Base-by-base conservation (phyloP, 495 filamentous ascomycete genomes). In the Neohortaea acidophila region DNA sequence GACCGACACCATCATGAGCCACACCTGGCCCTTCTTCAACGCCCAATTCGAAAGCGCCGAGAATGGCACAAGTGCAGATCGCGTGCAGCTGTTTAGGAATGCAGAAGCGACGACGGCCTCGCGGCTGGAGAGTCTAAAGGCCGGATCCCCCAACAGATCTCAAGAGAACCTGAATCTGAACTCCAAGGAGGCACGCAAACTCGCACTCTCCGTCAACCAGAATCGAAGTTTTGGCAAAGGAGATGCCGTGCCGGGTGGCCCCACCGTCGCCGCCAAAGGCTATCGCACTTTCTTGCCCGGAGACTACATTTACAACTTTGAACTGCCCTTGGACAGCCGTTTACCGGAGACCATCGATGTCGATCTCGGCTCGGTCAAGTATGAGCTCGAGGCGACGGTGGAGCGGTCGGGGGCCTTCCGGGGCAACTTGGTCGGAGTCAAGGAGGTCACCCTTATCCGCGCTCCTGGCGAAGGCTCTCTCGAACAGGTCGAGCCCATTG, bases 401-500 rank as follows among this genome's bases (percentile, higher is more conserved):
- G 87, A 94, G 59, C 75, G 89, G 38, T 74, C 86, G 2, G 91
- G 91, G 2, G 81, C 87, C 3, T 96, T 97, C 62, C 81, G 86
- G 45, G 73, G 84, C 17, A 96, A 93, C 47, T 70, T 97, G 2
- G 65, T 83, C 24, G 89, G 89, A 14, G 69, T 63, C 11, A 79
- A 83, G 56, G 91, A 96, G 54, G 75, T 97, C 8, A 72, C 70
- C 3, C 71, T 97, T 30, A 81, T 97, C 20, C 77, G 89, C 12
- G 77, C 87, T 1, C 89, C 89, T 0, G 76, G 87, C 13, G 84
- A 96, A 61, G 72, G 85, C 33, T 96, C 87, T 3, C 63, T 96
- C 34, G 91, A 97, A 53, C 81, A 84, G 58, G 75, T 86, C 19
- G 89, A 97, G 53, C 89, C 89, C 11, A 97, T 97, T 56, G 87